Evolutionary conservation across 306 rosid species (phyloP).

Genomic region (Myrica gale): DNA sequence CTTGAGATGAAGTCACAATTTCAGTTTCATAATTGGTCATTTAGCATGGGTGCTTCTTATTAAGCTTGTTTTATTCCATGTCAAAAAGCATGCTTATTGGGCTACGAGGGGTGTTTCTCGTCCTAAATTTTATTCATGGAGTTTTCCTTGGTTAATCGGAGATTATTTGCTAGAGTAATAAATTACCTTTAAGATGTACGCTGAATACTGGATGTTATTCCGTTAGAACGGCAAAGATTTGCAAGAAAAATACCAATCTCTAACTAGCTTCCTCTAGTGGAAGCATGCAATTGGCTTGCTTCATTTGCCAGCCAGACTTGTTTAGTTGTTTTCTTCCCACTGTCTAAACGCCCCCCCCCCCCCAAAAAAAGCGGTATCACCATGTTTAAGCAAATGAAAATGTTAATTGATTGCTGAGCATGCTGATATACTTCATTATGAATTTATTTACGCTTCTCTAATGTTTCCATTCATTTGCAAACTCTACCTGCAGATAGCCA

Average conservation of each 20-base stretch:
- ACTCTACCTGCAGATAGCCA: slow-evolving; percentile 62
- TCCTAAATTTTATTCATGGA: not conserved
- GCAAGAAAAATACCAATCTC: not conserved
- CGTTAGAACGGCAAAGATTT: not conserved
- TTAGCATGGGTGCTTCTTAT: not conserved
- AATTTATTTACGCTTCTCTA: not conserved
- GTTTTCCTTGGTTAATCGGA: not conserved
- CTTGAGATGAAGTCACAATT: not conserved
- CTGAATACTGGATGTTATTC: not conserved
- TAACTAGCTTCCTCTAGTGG: not conserved
- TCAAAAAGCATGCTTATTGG: not conserved
- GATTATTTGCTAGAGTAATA: not conserved
- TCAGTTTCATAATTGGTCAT: not conserved
- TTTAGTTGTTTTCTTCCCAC: too few relatives aligned
- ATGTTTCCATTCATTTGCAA: slow-evolving; percentile 1
- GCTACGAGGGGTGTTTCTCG: not conserved
- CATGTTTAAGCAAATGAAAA: not conserved
- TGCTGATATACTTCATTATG: not conserved
- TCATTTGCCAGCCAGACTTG: not conserved
- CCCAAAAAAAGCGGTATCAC: too few relatives aligned
- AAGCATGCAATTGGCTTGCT: not conserved
- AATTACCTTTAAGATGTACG: not conserved
- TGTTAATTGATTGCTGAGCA: not conserved
- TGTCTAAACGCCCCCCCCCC: too few relatives aligned
- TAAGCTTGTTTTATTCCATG: not conserved